phyloP scores from a whole-genome alignment of 352 stramenopile species.

The Pythium apleroticum region DNA sequence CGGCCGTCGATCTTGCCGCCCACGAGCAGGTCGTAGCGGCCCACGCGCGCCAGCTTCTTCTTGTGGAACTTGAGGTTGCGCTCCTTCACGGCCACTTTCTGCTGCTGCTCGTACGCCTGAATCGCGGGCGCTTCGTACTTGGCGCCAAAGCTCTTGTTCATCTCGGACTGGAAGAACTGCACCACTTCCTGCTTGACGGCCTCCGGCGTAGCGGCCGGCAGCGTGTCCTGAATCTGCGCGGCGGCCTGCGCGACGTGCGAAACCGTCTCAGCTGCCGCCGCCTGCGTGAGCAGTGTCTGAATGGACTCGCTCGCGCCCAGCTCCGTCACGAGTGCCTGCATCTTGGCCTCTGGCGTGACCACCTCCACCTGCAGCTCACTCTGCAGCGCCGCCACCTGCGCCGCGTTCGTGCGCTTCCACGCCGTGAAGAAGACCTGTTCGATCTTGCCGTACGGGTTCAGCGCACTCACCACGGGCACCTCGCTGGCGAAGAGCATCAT shows the following conservation, averaged over 20 bases:
- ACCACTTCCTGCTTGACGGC: conserved; percentile 65
- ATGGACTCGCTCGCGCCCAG: conserved; percentile 58
- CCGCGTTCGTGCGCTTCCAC: conserved; percentile 80
- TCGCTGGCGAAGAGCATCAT: conserved; percentile 88
- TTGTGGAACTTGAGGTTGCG: conserved; percentile 78
- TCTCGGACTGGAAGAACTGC: conserved; percentile 71
- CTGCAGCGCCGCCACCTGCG: conserved; percentile 52
- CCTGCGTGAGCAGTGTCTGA: conserved; percentile 54
- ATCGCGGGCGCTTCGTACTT: conserved; percentile 69
- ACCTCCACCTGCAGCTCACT: conserved; percentile 46
- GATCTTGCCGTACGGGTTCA: conserved; percentile 84
- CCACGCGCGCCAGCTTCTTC: conserved; percentile 55
- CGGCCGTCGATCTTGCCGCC: conserved; percentile 85
- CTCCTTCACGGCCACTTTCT: conserved; percentile 58
- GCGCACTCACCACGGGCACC: conserved; percentile 75
- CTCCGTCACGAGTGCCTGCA: conserved; percentile 53
- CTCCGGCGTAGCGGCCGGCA: conserved; percentile 46
- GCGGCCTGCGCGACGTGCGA: conserved; percentile 37
- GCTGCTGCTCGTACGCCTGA: conserved; percentile 62
- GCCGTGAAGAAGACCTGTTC: conserved; percentile 80
- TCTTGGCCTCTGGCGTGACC: conserved; percentile 48
- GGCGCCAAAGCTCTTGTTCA: conserved; percentile 77
- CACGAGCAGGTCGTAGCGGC: conserved; percentile 55
- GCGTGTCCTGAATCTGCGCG: conserved; percentile 46
- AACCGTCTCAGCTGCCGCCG: conserved; percentile 43